These are phyloP conservation scores for Ogataea nakhonphanomensis DNA, from an alignment of 805 yeast species.

Conservation along the genomic window DNA sequence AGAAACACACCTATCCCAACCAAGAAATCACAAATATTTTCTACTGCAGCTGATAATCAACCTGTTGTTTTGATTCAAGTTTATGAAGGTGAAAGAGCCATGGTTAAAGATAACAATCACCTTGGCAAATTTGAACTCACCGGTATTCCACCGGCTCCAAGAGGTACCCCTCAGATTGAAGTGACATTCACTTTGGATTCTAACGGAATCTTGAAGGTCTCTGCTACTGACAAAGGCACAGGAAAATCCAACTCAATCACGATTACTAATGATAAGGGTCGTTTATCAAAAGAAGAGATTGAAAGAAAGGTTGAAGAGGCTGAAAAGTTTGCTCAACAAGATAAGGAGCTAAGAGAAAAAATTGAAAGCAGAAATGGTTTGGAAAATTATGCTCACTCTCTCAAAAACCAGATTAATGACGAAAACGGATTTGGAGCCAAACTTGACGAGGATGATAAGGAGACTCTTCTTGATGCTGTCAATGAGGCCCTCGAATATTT, in stretches of 20 bases:
- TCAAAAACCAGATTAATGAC: slow-evolving; percentile 58
- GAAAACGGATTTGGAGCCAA: slow-evolving; percentile 68
- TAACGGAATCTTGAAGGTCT: slow-evolving; percentile 80
- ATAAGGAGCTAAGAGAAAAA: slow-evolving; percentile 75
- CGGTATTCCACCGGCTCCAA: slow-evolving; percentile 87
- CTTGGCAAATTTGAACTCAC: slow-evolving; percentile 84
- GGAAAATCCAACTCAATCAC: slow-evolving; percentile 90
- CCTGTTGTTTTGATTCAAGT: slow-evolving; percentile 93
- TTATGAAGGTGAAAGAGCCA: slow-evolving; percentile 93
- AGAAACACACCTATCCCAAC: slow-evolving; percentile 96
- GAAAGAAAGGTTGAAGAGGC: slow-evolving; percentile 98
- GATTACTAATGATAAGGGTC: slow-evolving; percentile 90
- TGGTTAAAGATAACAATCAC: slow-evolving; percentile 89
- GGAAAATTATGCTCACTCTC: slow-evolving; percentile 83
- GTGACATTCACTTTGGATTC: slow-evolving; percentile 87
- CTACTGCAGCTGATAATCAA: slow-evolving; percentile 95
- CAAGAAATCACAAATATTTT: slow-evolving; percentile 90
- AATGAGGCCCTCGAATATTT: slow-evolving; percentile 66
- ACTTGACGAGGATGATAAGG: slow-evolving; percentile 88
- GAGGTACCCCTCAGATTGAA: slow-evolving; percentile 89
- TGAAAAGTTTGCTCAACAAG: slow-evolving; percentile 91
- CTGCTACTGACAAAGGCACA: slow-evolving; percentile 90
- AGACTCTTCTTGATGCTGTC: slow-evolving; percentile 80
- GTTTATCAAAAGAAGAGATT: slow-evolving; percentile 89
- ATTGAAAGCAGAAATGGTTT: slow-evolving; percentile 84